Percentiles rank a stretch among this genome's conserved stretches.
Evolutionary conservation across 352 stramenopile genomes (phyloP).

Genomic region (Phytopythium cucurbitacearum): DNA sequence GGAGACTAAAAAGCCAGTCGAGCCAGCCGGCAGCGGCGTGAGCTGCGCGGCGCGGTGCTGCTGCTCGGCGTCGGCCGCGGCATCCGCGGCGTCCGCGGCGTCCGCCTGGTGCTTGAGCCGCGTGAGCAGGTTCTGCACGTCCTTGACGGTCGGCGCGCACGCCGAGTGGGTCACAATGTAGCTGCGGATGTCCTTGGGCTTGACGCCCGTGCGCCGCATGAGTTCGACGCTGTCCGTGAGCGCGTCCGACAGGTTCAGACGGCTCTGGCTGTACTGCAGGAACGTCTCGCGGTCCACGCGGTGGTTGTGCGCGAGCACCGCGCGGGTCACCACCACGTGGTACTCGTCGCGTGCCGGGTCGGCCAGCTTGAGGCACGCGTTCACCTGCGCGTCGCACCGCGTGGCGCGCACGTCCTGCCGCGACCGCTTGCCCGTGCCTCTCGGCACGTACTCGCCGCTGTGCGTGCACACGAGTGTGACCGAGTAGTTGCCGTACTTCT

Average conservation of each 20-base stretch:
- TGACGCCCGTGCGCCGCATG: conserved; percentile 29
- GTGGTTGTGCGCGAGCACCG: conserved; percentile 26
- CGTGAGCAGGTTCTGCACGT: conserved; percentile 30
- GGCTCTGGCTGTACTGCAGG: conserved; percentile 27
- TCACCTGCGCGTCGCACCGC: conserved; percentile 27
- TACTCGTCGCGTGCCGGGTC: conserved; percentile 22
- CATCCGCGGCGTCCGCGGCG: no score
- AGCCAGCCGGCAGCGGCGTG: no score
- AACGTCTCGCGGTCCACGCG: conserved; percentile 28
- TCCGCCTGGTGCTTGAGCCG: conserved; percentile 9
- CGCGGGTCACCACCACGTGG: conserved; percentile 22
- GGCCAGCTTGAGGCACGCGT: conserved; percentile 28
- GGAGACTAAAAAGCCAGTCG: neutral
- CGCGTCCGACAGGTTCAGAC: conserved; percentile 20
- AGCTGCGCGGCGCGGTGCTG: no score
- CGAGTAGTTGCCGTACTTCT: conserved; percentile 30
- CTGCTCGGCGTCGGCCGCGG: no score
- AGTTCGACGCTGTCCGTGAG: conserved; percentile 27
- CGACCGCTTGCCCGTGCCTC: conserved; percentile 21
- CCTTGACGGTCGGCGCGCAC: conserved; percentile 26
- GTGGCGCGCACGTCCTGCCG: conserved; percentile 26
- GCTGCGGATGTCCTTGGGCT: conserved; percentile 19
- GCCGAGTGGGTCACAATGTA: conserved; percentile 31
- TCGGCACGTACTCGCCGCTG: conserved; percentile 25
- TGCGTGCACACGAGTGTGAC: conserved; percentile 35